Conservation (phyloP, 2,329 filamentous ascomycete genomes). For the Trematosphaeria pertusa region DNA sequence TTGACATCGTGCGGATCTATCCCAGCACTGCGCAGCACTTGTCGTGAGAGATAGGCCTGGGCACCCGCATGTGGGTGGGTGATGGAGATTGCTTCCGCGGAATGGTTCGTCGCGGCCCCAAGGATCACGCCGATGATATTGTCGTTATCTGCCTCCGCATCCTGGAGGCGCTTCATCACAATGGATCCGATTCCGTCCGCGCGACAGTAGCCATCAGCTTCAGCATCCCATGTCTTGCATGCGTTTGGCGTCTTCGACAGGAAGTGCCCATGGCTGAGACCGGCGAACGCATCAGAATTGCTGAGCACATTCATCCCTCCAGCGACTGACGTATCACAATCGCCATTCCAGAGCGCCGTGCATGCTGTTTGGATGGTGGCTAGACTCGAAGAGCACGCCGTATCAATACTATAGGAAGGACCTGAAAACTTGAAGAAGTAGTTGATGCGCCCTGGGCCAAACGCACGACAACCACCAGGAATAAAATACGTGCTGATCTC, state of each 20-base stretch:
- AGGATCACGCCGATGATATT: conserved; percentile 55
- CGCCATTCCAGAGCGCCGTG: conserved; percentile 34
- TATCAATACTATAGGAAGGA: conserved; percentile 52
- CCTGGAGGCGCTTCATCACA: conserved; percentile 33
- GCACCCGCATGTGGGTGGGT: conserved; percentile 19
- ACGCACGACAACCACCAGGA: conserved; percentile 58
- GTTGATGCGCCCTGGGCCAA: conserved; percentile 51
- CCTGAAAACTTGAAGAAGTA: conserved; percentile 44
- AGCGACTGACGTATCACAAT: conserved; percentile 31
- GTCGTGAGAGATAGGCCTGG: conserved; percentile 14
- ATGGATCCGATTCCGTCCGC: conserved; percentile 36
- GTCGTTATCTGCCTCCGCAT: conserved; percentile 56
- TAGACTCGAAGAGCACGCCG: conserved; percentile 34
- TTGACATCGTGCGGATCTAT: conserved; percentile 11
- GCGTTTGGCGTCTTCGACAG: conserved; percentile 27
- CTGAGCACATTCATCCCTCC: conserved; percentile 30
- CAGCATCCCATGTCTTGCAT: conserved; percentile 38
- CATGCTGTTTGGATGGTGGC: conserved; percentile 26
- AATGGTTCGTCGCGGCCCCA: conserved; percentile 20
- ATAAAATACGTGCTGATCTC: conserved; percentile 41
- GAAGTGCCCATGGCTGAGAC: conserved; percentile 27
- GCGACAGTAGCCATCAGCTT: conserved; percentile 35
- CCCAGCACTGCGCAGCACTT: conserved; percentile 10
- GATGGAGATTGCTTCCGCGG: conserved; percentile 15
- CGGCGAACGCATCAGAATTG: conserved; percentile 38